Conservation (phyloP, 352 stramenopile genomes). For the Globisporangium abappressorium region DNA sequence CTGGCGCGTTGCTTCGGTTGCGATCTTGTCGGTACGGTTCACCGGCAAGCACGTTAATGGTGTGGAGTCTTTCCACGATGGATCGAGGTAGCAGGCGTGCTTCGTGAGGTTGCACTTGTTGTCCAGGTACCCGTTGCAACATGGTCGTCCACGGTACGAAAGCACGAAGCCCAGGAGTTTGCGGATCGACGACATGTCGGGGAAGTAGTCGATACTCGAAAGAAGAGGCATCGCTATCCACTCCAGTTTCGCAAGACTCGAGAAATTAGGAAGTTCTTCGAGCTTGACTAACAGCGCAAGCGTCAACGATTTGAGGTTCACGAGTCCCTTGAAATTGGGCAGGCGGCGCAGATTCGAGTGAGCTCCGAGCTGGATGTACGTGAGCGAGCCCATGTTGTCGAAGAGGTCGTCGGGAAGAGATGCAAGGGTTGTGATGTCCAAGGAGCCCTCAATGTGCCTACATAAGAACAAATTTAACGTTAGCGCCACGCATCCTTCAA, state of each 20-base stretch:
- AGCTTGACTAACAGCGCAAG: not conserved
- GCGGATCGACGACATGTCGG: constrained; percentile 6
- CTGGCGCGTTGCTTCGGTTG: not conserved
- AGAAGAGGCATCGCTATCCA: not conserved
- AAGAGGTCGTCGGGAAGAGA: not conserved
- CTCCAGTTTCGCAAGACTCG: not conserved
- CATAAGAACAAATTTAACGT: too few species aligned
- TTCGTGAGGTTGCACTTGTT: constrained; percentile 14
- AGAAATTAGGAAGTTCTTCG: not conserved
- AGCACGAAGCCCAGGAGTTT: constrained; percentile 3
- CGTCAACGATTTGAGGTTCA: not conserved
- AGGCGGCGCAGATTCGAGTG: not conserved
- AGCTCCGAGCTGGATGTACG: not conserved
- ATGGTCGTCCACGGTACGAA: not conserved
- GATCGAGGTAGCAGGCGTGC: not conserved
- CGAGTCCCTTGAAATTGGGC: not conserved
- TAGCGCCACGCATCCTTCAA: not conserved
- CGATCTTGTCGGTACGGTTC: not conserved
- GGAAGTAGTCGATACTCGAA: not conserved
- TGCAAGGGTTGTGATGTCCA: not conserved
- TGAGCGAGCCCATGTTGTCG: not conserved
- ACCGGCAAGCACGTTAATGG: not conserved
- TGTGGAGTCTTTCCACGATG: not conserved
- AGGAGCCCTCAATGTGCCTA: not conserved
- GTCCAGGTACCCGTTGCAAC: constrained; percentile 22